These are phyloP conservation scores for Fusarium camptoceras DNA, from an alignment of 2,329 filamentous ascomycete genomes.

Conservation along the genomic window DNA sequence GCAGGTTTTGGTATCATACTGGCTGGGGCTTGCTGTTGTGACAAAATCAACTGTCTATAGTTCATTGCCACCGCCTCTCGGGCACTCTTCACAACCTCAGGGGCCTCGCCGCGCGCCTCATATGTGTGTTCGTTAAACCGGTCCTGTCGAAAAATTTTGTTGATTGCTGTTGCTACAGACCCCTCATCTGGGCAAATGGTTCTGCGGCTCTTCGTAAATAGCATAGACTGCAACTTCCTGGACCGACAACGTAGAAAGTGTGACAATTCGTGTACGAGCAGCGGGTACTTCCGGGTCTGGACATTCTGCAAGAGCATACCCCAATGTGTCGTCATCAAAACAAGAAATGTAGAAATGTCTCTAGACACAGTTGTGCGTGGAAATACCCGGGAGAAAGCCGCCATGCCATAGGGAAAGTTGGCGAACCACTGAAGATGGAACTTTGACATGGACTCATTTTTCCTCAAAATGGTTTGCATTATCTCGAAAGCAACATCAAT, in stretches of 20 bases:
- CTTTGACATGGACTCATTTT: conserved; percentile 39
- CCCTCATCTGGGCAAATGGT: conserved; percentile 42
- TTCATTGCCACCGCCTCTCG: conserved; percentile 17
- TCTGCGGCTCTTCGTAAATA: conserved; percentile 50
- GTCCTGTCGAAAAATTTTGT: conserved; percentile 44
- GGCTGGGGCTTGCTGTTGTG: conserved; percentile 11
- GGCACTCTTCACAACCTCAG: conserved; percentile 17
- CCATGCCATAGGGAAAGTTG: conserved; percentile 40
- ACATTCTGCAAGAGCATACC: conserved; percentile 17
- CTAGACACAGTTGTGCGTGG: conserved; percentile 2
- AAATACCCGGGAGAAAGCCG: conserved; percentile 22
- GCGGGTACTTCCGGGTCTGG: conserved; percentile 42
- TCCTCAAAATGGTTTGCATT: conserved; percentile 38
- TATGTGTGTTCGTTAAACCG: conserved; percentile 37
- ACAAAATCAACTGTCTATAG: conserved; percentile 23
- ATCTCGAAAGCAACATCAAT: conserved; percentile 42
- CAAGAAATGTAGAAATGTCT: conserved; percentile 44
- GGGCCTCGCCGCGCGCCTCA: conserved; percentile 3
- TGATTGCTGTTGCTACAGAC: conserved; percentile 28
- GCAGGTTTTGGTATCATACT: conserved; percentile 27
- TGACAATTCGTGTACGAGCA: conserved; percentile 46
- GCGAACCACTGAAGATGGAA: conserved; percentile 48
- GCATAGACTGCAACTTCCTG: conserved; percentile 36
- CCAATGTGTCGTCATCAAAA: conserved; percentile 42
- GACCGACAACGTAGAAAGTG: conserved; percentile 45